A percentile compares a stretch with the other conserved stretches of the same genome.
Evolutionary conservation across 179 eudicot species (phyloP).

Genomic region (Camellia oleifera): DNA sequence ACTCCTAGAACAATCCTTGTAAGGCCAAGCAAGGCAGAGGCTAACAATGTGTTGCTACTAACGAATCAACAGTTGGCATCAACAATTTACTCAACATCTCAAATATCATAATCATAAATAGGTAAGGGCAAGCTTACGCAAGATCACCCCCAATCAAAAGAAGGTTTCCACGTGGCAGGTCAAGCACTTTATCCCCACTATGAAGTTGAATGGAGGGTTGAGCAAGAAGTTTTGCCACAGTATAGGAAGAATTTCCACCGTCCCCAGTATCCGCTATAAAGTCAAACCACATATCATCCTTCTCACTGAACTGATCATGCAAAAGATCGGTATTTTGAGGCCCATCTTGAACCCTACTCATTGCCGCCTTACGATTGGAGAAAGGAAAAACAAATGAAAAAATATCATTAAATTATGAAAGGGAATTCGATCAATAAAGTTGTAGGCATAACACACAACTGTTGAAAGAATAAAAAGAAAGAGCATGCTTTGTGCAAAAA

Average conservation of each 20-base stretch:
- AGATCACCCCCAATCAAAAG: slow-evolving; percentile 98
- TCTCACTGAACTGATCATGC: slow-evolving; percentile 73
- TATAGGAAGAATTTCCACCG: slow-evolving; percentile 94
- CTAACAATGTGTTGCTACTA: neutral
- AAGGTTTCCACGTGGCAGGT: slow-evolving; percentile 73
- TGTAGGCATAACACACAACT: neutral
- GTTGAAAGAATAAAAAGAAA: neutral
- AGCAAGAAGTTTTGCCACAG: slow-evolving; percentile 88
- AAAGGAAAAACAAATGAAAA: slow-evolving; percentile 9
- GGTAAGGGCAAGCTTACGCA: slow-evolving; percentile 64
- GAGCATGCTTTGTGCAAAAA: neutral
- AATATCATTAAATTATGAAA: neutral
- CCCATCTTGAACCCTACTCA: slow-evolving; percentile 70
- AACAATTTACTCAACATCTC: neutral
- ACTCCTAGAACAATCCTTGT: neutral
- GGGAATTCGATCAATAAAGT: slow-evolving; percentile 1
- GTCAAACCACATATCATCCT: slow-evolving; percentile 91
- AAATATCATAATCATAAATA: slow-evolving; percentile 3
- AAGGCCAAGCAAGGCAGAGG: neutral
- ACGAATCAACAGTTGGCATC: neutral
- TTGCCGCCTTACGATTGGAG: slow-evolving; percentile 66
- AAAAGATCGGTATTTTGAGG: slow-evolving; percentile 65
- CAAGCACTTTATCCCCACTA: slow-evolving; percentile 30
- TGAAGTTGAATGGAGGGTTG: slow-evolving; percentile 59
- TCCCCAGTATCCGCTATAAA: slow-evolving; percentile 99